A percentile compares a stretch with the other conserved stretches of the same genome.
These are phyloP conservation scores for Kingdonia uniflora DNA, from an alignment of 164 flowering plant species.

Conservation along the genomic window DNA sequence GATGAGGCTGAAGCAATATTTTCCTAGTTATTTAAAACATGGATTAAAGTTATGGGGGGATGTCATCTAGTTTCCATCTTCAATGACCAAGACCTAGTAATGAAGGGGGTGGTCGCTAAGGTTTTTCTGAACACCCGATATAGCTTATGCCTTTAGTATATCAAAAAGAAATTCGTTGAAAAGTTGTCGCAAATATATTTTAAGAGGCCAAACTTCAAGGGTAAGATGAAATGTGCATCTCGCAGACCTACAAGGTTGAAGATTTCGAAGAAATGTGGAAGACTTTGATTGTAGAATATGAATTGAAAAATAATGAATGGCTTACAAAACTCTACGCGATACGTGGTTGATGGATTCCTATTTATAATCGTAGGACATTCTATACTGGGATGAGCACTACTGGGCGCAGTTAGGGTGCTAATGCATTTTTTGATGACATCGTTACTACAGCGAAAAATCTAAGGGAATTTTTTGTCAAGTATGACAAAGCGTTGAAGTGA, in stretches of 20 bases:
- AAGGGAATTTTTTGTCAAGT: too few species aligned
- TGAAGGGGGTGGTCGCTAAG: neutral
- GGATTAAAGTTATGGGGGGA: too few species aligned
- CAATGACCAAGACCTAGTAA: neutral
- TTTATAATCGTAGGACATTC: slow-evolving; percentile 1
- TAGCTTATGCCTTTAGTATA: slow-evolving; percentile 2
- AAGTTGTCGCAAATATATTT: neutral
- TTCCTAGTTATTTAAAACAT: too few species aligned
- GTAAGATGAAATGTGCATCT: neutral
- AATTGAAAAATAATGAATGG: neutral
- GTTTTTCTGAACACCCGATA: neutral
- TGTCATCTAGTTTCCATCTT: too few species aligned
- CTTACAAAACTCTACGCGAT: neutral
- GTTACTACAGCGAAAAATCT: too few species aligned
- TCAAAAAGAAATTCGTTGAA: neutral
- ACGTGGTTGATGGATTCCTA: neutral
- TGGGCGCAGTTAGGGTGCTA: neutral
- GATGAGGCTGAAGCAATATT: neutral
- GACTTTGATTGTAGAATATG: too few species aligned
- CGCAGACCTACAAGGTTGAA: too few species aligned
- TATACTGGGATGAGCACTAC: slow-evolving; percentile 7
- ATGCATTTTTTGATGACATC: slow-evolving; percentile 2
- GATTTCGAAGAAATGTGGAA: too few species aligned
- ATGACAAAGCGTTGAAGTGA: too few species aligned
- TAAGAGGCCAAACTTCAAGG: slow-evolving; percentile 2